Base-by-base conservation (phyloP, 352 stramenopile genomes). In the Albugo candida region DNA sequence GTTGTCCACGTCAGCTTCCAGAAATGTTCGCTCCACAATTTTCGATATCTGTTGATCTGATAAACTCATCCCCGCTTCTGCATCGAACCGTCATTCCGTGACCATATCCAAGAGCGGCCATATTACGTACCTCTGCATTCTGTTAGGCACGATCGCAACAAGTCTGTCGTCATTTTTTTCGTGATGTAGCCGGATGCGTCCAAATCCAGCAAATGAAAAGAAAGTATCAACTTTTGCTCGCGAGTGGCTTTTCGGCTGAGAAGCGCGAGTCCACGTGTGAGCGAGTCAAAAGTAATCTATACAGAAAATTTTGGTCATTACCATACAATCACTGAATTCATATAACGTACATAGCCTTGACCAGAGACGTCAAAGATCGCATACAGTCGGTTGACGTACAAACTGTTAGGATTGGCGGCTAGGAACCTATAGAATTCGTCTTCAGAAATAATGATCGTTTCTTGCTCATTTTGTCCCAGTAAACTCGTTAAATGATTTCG, bases 371-470 rank as follows among this genome's bases (percentile, higher is more conserved):
- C 73, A 49, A 91, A 91, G 59, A 91, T 83, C 46, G 70, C 70
- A 59, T 88, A 91, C 41, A 91, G 70, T 44, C 78, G 78, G 49
- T 80, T 88, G 18, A 77, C 68, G 51, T 88, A 91, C 45, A 91
- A 61, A 47, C 75, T 86, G 17, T 75, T 73, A 5, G 69, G 69
- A 51, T 59, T 67, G 18, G 64, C 61, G 47, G 77, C 76, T 40
- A 91, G 59, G 53, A 91, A 86, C 39, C 73, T 71, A 57, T 84
- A 84, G 52, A 91, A 91, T 52, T 91, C 78, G 42, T 88, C 78
- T 55, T 81, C 82, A 17, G 70, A 71, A 51, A 91, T 91, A 40
- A 73, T 58, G 24, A 91, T 72, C 0, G 67, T 59, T 51, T 85
- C 75, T 41, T 67, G 69, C 49, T 83, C 70, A 39, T 60, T 59